phyloP scores from a whole-genome alignment of 1,284 basidiomycete genomes.

The Microbotryomycetes sp. region DNA sequence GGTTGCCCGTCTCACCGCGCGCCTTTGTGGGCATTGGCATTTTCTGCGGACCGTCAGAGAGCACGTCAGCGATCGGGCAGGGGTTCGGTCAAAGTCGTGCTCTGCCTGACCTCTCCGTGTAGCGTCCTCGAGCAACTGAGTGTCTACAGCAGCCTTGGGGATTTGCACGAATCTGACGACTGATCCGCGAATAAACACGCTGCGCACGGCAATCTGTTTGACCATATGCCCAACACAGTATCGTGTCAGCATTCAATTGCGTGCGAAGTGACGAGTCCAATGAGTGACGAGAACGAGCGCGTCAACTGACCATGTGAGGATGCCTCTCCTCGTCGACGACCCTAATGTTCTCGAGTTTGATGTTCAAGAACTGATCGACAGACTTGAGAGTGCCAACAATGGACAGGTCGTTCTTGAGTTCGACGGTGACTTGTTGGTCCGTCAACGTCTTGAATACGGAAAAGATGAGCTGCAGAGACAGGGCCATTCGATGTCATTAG shows the following conservation, averaged over 20 bases:
- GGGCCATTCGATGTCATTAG: no score
- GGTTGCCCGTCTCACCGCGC: background rate
- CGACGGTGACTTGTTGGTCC: conserved; percentile 66
- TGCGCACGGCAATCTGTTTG: conserved; percentile 90
- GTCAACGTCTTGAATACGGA: conserved; percentile 99
- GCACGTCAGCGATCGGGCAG: background rate
- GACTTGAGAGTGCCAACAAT: conserved; percentile 95
- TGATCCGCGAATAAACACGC: conserved; percentile 96
- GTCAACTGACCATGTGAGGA: conserved; percentile 87
- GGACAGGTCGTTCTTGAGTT: conserved; percentile 97
- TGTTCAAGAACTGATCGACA: conserved; percentile 99
- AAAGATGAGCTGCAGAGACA: conserved; percentile 74
- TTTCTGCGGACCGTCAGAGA: background rate
- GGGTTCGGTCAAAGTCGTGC: background rate
- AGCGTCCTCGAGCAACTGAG: conserved; percentile 91
- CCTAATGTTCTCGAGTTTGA: conserved; percentile 87
- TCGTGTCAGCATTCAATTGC: background rate
- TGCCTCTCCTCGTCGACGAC: conserved; percentile 87
- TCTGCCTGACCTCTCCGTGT: conserved; percentile 64
- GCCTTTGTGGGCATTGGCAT: background rate
- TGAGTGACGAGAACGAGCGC: background rate
- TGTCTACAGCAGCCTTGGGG: conserved; percentile 87
- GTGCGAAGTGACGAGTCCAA: background rate
- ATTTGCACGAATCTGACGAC: conserved; percentile 97
- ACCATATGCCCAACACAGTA: background rate